Base-by-base conservation (phyloP, 768 basidiomycete genomes). In the Boletus huronensis region DNA sequence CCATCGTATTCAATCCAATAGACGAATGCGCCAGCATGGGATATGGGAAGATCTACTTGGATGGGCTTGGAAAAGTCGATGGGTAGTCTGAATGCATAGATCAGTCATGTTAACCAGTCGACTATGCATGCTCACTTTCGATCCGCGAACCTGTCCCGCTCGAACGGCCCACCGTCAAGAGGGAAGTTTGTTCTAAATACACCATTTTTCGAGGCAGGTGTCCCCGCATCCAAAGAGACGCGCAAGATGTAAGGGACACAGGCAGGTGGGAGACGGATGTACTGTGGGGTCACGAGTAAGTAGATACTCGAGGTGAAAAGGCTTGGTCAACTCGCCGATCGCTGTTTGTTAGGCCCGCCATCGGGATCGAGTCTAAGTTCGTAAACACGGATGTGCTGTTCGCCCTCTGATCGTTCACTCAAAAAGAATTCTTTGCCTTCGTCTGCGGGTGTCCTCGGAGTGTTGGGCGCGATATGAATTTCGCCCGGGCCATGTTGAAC, bases 161-260 rank as follows among this genome's bases (percentile, higher is more conserved):
- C 81, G 68, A 98, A 98, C 19, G 70, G 73, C 32, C 93, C 93
- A 5, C 95, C 96, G 61, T 98, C 90, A 6, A 99, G 79, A 2
- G 97, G 97, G 64, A 98, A 98, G 70, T 98, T 98, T 54, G 94
- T 96, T 75, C 88, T 93, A 71, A 99, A 90, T 1, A 93, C 81
- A 48, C 94, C 97, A 64, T 95, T 91, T 64, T 84, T 86, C 8
- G 91, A 83, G 10, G 93, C 92, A 2, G 92, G 87, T 3, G 94
- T 94, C 7, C 97, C 97, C 1, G 96, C 90, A 44, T 95, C 89
- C 47, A 98, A 79, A 19, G 89, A 87, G 34, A 99, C 88, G 50
- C 97, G 86, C 26, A 99, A 75, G 46, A 98, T 82, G 68, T 98
- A 99, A 1, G 95, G 95, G 17, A 75, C 75, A 66, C 85, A 80